Conservation (phyloP, 176 grass and related monocot genomes). For the Oryza glaberrima region DNA sequence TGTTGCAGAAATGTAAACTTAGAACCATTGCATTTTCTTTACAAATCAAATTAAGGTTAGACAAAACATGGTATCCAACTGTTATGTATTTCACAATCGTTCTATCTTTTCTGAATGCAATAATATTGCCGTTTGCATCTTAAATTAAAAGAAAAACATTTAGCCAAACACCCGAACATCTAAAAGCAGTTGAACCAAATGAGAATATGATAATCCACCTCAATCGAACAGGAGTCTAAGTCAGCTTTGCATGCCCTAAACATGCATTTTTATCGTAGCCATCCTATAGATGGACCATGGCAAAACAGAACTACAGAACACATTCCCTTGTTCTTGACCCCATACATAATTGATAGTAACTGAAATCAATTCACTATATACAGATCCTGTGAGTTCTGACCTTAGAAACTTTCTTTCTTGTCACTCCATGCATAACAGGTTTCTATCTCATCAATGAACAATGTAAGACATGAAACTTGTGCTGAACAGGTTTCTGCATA, state of each 20-base stretch:
- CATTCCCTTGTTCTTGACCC: background rate
- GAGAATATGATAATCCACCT: background rate
- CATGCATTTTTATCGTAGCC: background rate
- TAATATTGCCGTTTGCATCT: background rate
- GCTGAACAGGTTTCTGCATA: background rate
- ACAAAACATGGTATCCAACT: background rate
- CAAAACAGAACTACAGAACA: background rate
- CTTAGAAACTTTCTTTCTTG: background rate
- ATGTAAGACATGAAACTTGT: background rate
- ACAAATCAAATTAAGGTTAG: background rate
- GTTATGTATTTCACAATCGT: background rate
- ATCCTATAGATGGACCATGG: background rate
- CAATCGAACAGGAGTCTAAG: background rate
- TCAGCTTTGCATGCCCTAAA: background rate
- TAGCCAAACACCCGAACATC: background rate
- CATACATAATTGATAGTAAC: background rate
- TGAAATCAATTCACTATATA: background rate
- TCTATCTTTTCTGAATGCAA: background rate
- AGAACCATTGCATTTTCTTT: background rate
- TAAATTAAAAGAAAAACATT: slow-evolving; percentile 4
- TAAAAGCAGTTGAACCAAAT: background rate
- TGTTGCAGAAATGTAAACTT: background rate
- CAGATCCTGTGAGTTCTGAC: background rate
- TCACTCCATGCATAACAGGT: background rate
- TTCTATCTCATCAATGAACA: background rate